These are phyloP conservation scores for Yamadazyma dendronema DNA, from an alignment of 1,139 yeast genomes.

Conservation along the genomic window DNA sequence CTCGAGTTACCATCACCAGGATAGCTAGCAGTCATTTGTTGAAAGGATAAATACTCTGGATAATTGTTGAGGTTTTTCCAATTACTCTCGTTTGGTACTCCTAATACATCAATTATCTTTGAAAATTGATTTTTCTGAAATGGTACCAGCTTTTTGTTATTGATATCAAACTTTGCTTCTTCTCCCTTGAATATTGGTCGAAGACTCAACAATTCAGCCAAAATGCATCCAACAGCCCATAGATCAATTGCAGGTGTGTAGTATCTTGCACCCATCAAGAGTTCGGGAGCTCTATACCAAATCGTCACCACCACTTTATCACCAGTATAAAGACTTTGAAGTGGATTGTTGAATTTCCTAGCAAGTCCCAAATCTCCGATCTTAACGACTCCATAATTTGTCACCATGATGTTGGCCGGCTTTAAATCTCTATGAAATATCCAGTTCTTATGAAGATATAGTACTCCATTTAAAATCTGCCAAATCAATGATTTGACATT, in stretches of 20 bases:
- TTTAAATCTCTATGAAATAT: constrained; percentile 91
- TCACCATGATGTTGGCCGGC: constrained; percentile 97
- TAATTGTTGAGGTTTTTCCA: constrained; percentile 82
- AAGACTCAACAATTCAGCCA: constrained; percentile 85
- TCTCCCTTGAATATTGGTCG: constrained; percentile 97
- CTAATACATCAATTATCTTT: constrained; percentile 85
- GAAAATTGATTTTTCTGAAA: constrained; percentile 91
- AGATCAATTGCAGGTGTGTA: constrained; percentile 93
- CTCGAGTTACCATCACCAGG: constrained; percentile 62
- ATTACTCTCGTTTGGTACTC: constrained; percentile 70
- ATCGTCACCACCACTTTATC: constrained; percentile 98
- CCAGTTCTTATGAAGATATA: constrained; percentile 93
- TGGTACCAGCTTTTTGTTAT: constrained; percentile 83
- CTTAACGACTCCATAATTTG: constrained; percentile 83
- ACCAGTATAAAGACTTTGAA: constrained; percentile 87
- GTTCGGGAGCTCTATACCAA: constrained; percentile 97
- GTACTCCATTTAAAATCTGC: constrained; percentile 91
- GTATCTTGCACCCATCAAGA: constrained; percentile 85
- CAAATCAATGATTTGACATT: constrained; percentile 82
- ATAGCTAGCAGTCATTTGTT: constrained; percentile 43
- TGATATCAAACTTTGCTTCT: constrained; percentile 86
- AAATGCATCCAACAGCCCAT: constrained; percentile 97
- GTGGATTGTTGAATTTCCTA: constrained; percentile 81
- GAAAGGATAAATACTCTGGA: constrained; percentile 74
- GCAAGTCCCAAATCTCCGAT: constrained; percentile 97